A percentile compares a stretch with the other conserved stretches of the same genome.
These are phyloP conservation scores for Phytophthora cactorum DNA, from an alignment of 352 stramenopile species.

Conservation along the genomic window DNA sequence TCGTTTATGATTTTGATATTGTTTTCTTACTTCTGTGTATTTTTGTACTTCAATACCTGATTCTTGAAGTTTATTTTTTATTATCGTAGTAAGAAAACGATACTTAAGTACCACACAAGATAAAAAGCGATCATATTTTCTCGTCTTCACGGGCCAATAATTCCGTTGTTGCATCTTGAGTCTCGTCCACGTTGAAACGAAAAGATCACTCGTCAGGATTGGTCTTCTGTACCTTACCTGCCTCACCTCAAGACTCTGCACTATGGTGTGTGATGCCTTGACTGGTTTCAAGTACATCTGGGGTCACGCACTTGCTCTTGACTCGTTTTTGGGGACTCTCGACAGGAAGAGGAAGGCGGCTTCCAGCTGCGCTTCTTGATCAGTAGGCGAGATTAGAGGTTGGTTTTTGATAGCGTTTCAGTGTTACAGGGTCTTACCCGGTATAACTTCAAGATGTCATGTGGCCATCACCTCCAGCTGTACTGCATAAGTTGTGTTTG, in stretches of 20 bases:
- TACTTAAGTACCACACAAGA: no score
- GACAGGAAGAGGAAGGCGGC: slow-evolving; percentile 9
- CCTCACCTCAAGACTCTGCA: background rate
- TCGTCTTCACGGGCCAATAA: background rate
- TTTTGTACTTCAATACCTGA: no score
- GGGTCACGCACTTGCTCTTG: slow-evolving; percentile 20
- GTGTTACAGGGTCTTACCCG: slow-evolving; percentile 10
- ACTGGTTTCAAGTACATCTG: slow-evolving; percentile 17
- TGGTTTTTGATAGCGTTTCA: slow-evolving; percentile 5
- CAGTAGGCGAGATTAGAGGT: background rate
- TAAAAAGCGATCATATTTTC: background rate
- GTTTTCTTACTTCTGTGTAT: no score
- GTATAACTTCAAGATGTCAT: slow-evolving; percentile 1
- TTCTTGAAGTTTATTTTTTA: no score
- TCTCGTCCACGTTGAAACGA: slow-evolving; percentile 5
- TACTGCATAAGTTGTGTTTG: slow-evolving; percentile 16
- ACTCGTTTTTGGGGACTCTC: slow-evolving; percentile 1
- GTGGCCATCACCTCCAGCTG: slow-evolving; percentile 5
- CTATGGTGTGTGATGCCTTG: slow-evolving; percentile 6
- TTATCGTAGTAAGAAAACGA: no score
- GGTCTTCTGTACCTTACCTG: slow-evolving; percentile 7
- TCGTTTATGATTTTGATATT: no score
- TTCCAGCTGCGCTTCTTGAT: slow-evolving; percentile 11
- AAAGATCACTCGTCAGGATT: slow-evolving; percentile 28
- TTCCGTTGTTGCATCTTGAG: background rate